phyloP scores from a whole-genome alignment of 1,284 basidiomycete species.

The Ganoderma meredithae region DNA sequence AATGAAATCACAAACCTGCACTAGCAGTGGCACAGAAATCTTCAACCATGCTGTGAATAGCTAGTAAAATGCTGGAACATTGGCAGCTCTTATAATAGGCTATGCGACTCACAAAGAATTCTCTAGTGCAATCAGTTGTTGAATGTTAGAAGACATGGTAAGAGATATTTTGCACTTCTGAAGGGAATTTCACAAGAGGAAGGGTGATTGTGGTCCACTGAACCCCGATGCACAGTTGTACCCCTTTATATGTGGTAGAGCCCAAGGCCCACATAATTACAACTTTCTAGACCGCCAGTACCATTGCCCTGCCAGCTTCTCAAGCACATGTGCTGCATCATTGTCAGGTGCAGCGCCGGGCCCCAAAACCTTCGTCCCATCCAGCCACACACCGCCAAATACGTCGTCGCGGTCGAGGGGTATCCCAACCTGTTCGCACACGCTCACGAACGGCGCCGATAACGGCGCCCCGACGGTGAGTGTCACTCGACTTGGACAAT shows the following conservation, averaged over 20 bases:
- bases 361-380: constrained; percentile 46
- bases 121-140: background rate
- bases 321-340: background rate
- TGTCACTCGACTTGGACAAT: constrained; percentile 50
- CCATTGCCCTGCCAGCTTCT: background rate
- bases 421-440: constrained; percentile 55
- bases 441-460: constrained; percentile 54
- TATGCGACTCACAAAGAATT: background rate
- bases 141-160: background rate
- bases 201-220: background rate
- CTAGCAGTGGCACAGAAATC: background rate
- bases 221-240: background rate
- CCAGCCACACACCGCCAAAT: constrained; percentile 55
- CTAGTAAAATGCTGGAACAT: background rate
- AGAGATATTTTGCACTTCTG: background rate
- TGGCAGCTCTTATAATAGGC: background rate
- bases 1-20: background rate
- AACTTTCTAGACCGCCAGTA: constrained; percentile 1
- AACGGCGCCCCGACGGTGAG: constrained; percentile 61
- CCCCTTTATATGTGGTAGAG: background rate
- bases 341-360: background rate
- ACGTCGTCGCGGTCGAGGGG: constrained; percentile 44
- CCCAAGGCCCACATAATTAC: background rate
- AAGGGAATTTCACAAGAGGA: background rate
- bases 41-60: background rate